These are phyloP conservation scores for Chalciporus sp. DNA, from an alignment of 1,284 basidiomycete species.

Conservation along the genomic window DNA sequence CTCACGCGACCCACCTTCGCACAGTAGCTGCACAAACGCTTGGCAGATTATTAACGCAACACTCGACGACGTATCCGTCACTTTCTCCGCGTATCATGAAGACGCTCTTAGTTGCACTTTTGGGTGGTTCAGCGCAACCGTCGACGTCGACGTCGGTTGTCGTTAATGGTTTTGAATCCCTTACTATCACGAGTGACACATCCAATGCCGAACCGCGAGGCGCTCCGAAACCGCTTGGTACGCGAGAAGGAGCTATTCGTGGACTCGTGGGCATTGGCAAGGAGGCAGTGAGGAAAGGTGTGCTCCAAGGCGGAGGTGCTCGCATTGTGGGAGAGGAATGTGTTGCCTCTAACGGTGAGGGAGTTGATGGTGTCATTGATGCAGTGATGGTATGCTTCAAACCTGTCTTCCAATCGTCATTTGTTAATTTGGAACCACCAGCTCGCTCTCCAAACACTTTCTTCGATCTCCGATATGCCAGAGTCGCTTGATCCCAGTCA, in stretches of 20 bases:
- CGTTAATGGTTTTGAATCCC: slow-evolving; percentile 33
- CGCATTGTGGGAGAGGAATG: slow-evolving; percentile 70
- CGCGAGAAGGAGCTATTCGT: slow-evolving; percentile 83
- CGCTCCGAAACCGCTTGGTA: slow-evolving; percentile 69
- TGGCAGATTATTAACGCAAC: slow-evolving; percentile 73
- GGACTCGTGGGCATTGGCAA: slow-evolving; percentile 84
- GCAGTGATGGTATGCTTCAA: slow-evolving; percentile 55
- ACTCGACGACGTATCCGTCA: slow-evolving; percentile 84
- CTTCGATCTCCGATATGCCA: slow-evolving; percentile 55
- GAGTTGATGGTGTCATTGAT: slow-evolving; percentile 44
- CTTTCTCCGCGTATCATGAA: slow-evolving; percentile 90
- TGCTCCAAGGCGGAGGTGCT: slow-evolving; percentile 77
- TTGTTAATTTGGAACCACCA: slow-evolving; percentile 23
- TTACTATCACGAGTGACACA: slow-evolving; percentile 20
- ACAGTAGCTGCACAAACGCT: slow-evolving; percentile 82
- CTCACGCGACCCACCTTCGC: slow-evolving; percentile 66
- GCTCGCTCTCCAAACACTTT: slow-evolving; percentile 63
- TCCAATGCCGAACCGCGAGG: slow-evolving; percentile 37
- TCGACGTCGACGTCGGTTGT: slow-evolving; percentile 15
- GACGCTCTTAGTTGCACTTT: slow-evolving; percentile 86
- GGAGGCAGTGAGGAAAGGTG: slow-evolving; percentile 77
- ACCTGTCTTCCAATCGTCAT: background rate
- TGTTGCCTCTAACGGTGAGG: slow-evolving; percentile 40
- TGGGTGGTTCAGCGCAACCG: slow-evolving; percentile 33
- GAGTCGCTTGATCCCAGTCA: slow-evolving; percentile 53